A percentile compares a stretch with the other conserved stretches of the same genome.
These are phyloP conservation scores for Pyrenopolyporus hunteri DNA, from an alignment of 495 filamentous ascomycete species.

Conservation along the genomic window DNA sequence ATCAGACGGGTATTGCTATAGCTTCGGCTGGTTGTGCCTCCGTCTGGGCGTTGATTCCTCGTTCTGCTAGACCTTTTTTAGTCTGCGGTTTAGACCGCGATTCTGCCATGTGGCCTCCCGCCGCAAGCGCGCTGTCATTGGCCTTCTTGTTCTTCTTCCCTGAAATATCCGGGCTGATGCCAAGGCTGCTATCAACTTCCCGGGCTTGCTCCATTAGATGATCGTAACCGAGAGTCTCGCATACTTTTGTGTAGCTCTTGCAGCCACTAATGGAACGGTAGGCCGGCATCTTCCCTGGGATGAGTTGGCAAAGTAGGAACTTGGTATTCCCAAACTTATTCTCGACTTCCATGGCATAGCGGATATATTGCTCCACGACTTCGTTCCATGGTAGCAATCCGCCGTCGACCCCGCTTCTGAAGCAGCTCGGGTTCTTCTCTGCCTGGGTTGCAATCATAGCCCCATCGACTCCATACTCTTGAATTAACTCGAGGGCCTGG, in stretches of 20 bases:
- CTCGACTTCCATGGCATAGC: slow-evolving; percentile 71
- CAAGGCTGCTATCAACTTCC: slow-evolving; percentile 68
- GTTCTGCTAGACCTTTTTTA: slow-evolving; percentile 43
- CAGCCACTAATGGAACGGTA: slow-evolving; percentile 60
- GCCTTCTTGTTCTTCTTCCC: slow-evolving; percentile 45
- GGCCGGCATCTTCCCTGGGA: slow-evolving; percentile 74
- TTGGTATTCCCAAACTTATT: slow-evolving; percentile 93
- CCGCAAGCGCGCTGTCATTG: slow-evolving; percentile 47
- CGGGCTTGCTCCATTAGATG: slow-evolving; percentile 63
- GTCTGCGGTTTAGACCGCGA: slow-evolving; percentile 35
- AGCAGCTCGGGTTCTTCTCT: slow-evolving; percentile 86
- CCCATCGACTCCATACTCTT: slow-evolving; percentile 83
- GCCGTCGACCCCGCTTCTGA: slow-evolving; percentile 68
- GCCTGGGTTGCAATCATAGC: slow-evolving; percentile 96
- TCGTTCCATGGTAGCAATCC: slow-evolving; percentile 73
- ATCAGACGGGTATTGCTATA: slow-evolving; percentile 18
- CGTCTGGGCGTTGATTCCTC: slow-evolving; percentile 28
- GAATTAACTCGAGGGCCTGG: slow-evolving; percentile 68
- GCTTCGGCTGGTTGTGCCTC: slow-evolving; percentile 14
- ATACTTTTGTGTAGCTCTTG: slow-evolving; percentile 70
- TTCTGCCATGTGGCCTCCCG: slow-evolving; percentile 42
- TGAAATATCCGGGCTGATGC: slow-evolving; percentile 57
- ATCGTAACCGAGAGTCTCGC: slow-evolving; percentile 65
- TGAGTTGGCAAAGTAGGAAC: slow-evolving; percentile 79
- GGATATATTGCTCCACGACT: slow-evolving; percentile 75